A percentile compares a stretch with the other conserved stretches of the same genome.
These are phyloP conservation scores for Apiospora phragmitis DNA, from an alignment of 2,329 filamentous ascomycete genomes.

Conservation along the genomic window DNA sequence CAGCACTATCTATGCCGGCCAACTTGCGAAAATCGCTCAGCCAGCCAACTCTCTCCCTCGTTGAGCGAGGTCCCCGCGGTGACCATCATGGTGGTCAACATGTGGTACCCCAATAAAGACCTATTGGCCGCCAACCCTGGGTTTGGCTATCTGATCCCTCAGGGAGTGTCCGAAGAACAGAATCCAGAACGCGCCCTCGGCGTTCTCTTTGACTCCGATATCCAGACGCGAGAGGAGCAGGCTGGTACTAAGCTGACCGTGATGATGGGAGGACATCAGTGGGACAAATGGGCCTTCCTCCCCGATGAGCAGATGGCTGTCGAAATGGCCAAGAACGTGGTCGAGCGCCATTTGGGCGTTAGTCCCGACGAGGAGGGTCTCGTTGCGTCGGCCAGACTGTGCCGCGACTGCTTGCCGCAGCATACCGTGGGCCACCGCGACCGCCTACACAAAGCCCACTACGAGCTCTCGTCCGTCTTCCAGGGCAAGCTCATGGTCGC, in stretches of 20 bases:
- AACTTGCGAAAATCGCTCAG: constrained; percentile 40
- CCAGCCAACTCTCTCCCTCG: constrained; percentile 41
- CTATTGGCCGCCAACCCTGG: constrained; percentile 65
- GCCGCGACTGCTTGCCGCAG: constrained; percentile 82
- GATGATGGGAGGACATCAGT: constrained; percentile 94
- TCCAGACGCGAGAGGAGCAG: constrained; percentile 32
- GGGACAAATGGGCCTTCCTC: constrained; percentile 61
- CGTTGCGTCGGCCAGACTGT: constrained; percentile 59
- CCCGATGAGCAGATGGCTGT: constrained; percentile 68
- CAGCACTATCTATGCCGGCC: constrained; percentile 59
- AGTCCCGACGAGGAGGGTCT: constrained; percentile 45
- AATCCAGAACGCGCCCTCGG: constrained; percentile 85
- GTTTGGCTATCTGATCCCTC: constrained; percentile 91
- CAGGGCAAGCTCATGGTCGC: constrained; percentile 64
- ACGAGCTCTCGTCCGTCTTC: constrained; percentile 56
- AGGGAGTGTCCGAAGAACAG: constrained; percentile 65
- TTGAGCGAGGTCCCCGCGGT: constrained; percentile 63
- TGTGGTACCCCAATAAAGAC: constrained; percentile 71
- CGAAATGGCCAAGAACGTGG: constrained; percentile 66
- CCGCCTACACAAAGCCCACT: constrained; percentile 58
- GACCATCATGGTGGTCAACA: constrained; percentile 88
- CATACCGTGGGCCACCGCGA: constrained; percentile 76
- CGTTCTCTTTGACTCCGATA: constrained; percentile 86
- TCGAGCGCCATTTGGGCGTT: constrained; percentile 76
- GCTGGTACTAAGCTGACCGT: constrained; percentile 85